These are phyloP conservation scores for Fraxinus dipetala DNA, from an alignment of 305 asterid genomes.

Conservation along the genomic window DNA sequence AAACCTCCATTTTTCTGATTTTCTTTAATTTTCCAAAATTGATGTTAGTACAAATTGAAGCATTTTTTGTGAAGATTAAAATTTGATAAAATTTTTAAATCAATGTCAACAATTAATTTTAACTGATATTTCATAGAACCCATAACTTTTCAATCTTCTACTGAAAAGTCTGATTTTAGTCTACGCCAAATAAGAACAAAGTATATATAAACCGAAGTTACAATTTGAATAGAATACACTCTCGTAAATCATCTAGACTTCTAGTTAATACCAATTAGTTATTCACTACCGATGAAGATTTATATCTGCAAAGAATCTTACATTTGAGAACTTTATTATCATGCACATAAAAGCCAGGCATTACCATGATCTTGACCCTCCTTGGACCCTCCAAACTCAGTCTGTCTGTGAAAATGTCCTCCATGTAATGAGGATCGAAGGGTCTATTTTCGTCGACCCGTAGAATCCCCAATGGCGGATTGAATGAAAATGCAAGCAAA, in stretches of 20 bases:
- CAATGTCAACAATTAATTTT: no score
- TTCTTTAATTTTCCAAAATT: neutral
- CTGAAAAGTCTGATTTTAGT: no score
- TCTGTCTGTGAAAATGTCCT: conserved; percentile 61
- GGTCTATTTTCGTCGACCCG: conserved; percentile 64
- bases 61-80: neutral
- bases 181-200: neutral
- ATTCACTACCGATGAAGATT: conserved; percentile 34
- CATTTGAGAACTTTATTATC: conserved; percentile 72
- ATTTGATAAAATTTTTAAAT: no score
- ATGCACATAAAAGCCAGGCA: conserved; percentile 92
- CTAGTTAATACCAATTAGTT: neutral
- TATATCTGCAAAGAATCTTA: conserved; percentile 75
- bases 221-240: neutral
- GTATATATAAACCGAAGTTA: neutral
- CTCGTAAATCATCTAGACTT: neutral
- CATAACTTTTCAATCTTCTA: neutral
- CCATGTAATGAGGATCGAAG: conserved; percentile 71
- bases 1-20: neutral
- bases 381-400: conserved; percentile 51
- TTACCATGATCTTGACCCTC: conserved; percentile 79
- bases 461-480: conserved; percentile 48
- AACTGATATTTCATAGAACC: no score
- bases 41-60: neutral
- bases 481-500: conserved; percentile 78